These are phyloP conservation scores for Eurotiales sp. DNA, from an alignment of 2,329 filamentous ascomycete species.

Conservation along the genomic window DNA sequence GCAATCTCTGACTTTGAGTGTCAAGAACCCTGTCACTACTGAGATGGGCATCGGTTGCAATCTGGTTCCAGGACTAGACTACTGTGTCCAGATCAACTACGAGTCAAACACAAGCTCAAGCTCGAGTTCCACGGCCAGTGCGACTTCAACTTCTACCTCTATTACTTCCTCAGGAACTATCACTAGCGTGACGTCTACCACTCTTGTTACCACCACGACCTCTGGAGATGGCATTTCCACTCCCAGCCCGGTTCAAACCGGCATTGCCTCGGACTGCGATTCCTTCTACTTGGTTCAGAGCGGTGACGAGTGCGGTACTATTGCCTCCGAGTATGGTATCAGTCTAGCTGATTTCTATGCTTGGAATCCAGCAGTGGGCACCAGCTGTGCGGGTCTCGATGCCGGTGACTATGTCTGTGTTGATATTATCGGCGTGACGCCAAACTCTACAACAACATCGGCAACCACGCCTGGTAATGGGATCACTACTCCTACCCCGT, in stretches of 20 bases:
- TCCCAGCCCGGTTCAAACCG: not conserved
- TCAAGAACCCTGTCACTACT: not conserved
- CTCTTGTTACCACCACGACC: not conserved
- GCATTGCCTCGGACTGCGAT: not conserved
- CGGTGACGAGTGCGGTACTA: conserved; percentile 2
- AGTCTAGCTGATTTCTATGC: conserved; percentile 1
- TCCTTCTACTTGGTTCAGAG: not conserved
- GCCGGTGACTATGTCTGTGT: conserved; percentile 1
- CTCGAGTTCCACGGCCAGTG: not conserved
- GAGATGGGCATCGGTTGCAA: not conserved
- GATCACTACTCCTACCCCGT: not conserved
- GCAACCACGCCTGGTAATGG: not conserved
- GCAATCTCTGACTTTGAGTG: not conserved
- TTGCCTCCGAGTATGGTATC: not conserved
- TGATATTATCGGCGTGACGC: not conserved
- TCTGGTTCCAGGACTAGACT: not conserved
- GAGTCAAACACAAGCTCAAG: not conserved
- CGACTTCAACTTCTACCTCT: not conserved
- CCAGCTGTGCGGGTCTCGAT: not conserved
- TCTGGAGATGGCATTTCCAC: not conserved
- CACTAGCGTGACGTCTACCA: not conserved
- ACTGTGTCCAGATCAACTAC: conserved; percentile 1
- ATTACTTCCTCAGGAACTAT: not conserved
- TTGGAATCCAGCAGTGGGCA: conserved; percentile 2
- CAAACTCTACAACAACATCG: not conserved